Evolutionary conservation across 1,139 yeast species (phyloP).

Genomic region (Hemisphaericaspora lyxosophila): DNA sequence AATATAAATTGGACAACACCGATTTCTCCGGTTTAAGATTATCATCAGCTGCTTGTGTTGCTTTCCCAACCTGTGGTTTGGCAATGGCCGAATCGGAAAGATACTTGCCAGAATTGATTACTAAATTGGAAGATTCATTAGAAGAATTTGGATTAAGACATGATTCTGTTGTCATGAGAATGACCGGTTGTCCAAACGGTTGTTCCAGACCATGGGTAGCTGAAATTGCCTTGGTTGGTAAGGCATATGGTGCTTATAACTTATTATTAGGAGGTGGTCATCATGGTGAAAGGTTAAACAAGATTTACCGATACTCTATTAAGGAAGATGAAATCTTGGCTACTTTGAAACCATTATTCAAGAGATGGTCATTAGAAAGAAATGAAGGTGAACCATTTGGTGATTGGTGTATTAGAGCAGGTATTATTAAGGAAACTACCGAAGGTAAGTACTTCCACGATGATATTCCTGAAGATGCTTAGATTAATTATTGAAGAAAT

Average conservation of each 20-base stretch:
- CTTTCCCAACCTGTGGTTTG: conserved; percentile 97
- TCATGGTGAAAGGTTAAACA: conserved; percentile 90
- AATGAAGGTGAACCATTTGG: conserved; percentile 93
- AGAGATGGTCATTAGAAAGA: conserved; percentile 93
- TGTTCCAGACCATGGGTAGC: conserved; percentile 99
- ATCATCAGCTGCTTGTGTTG: conserved; percentile 96
- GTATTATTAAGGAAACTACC: conserved; percentile 80
- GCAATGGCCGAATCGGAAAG: conserved; percentile 99
- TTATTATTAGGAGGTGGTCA: conserved; percentile 96
- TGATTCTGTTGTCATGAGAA: conserved; percentile 93
- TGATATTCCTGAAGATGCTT: conserved; percentile 80
- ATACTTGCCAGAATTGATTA: conserved; percentile 79
- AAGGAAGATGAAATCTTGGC: conserved; percentile 86
- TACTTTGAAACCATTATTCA: conserved; percentile 79
- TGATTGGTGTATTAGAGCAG: conserved; percentile 84
- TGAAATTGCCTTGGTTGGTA: conserved; percentile 93
- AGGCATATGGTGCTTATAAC: conserved; percentile 91
- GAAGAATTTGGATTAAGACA: conserved; percentile 94
- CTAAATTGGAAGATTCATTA: conserved; percentile 77
- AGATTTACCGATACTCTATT: conserved; percentile 82
- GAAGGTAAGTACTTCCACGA: conserved; percentile 97
- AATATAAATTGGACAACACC: conserved; percentile 82
- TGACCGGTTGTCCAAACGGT: conserved; percentile 99
- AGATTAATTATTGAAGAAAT: conserved; percentile 4
- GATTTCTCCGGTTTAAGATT: conserved; percentile 81